Base-by-base conservation (phyloP, 2,329 filamentous ascomycete genomes). In the Ophiostoma ips region DNA sequence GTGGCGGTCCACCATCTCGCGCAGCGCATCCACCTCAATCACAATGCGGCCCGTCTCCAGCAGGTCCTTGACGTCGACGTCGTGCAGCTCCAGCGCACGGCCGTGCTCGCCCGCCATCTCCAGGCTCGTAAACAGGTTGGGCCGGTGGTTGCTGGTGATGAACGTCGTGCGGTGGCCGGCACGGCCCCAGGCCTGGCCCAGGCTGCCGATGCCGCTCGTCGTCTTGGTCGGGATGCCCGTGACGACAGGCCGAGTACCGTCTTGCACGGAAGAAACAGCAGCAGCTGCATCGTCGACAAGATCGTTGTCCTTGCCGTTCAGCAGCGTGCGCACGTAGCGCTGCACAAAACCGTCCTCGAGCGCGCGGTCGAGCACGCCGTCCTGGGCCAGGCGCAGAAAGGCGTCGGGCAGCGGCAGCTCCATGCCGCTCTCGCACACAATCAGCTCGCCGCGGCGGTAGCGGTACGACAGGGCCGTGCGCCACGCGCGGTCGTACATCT, bases 401-500 rank as follows among this genome's bases (percentile, higher is more conserved):
- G 74, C 73, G 13, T 65, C 60, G 0, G 76, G 74, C 57, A 78
- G 60, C 11, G 66, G 63, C 53, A 95, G 76, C 56, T 88, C 81
- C 68, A 86, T 76, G 37, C 79, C 77, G 60, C 87, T 83, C 61
- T 90, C 82, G 59, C 92, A 81, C 38, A 98, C 79, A 56, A 95
- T 71, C 60, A 98, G 70, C 70, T 96, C 87, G 46, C 89, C 92
- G 57, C 81, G 79, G 57, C 83, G 75, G 68, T 92, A 96, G 53
- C 92, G 81, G 71, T 95, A 94, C 61, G 84, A 92, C 56, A 98
- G 75, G 11, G 92, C 92, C 40, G 85, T 96, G 62, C 92, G 80
- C 87, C 87, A 96, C 10, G 92, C 92, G 59, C 94, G 75, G 67
- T 96, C 89, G 70, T 98, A 98, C 45, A 95, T 79, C 71, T 96